Evolutionary conservation across 306 rosid genomes (phyloP).

Genomic region (Phaseolus lunatus): DNA sequence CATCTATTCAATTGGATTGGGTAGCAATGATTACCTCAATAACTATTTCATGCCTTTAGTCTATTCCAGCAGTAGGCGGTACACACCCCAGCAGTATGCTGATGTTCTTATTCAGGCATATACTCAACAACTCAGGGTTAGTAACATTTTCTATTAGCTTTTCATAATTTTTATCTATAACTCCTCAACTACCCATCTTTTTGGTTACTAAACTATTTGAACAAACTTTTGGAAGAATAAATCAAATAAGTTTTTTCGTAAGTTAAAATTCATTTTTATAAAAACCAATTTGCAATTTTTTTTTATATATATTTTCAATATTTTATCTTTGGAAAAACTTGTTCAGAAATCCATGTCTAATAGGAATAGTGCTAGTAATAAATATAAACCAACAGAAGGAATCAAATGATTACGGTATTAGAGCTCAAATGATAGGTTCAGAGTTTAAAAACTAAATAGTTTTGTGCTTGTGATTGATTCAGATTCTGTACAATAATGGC

Average conservation of each 20-base stretch:
- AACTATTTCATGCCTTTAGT: conserved; percentile 89
- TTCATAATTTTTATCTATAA: not conserved
- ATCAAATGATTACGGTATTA: not conserved
- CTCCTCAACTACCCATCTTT: not conserved
- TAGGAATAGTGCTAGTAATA: not conserved
- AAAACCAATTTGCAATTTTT: too few relatives aligned
- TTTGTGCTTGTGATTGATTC: conserved; percentile 37
- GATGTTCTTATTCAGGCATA: conserved; percentile 70
- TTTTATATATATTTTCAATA: too few relatives aligned
- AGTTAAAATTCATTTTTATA: too few relatives aligned
- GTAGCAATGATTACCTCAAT: conserved; percentile 97
- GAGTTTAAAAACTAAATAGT: not conserved
- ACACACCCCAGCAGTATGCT: conserved; percentile 78
- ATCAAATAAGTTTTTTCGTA: too few relatives aligned
- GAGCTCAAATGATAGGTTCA: not conserved
- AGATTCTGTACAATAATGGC: conserved; percentile 78
- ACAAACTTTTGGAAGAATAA: too few relatives aligned
- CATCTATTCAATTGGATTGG: conserved; percentile 85
- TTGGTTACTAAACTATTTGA: not conserved
- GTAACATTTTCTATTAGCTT: conserved; percentile 29
- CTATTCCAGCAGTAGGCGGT: conserved; percentile 67
- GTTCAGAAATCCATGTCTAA: too few relatives aligned
- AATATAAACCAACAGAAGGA: not conserved
- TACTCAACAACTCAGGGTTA: conserved; percentile 65
- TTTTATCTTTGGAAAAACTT: too few relatives aligned